Conservation (phyloP, 768 basidiomycete genomes). For the Lenzites betulinus region DNA sequence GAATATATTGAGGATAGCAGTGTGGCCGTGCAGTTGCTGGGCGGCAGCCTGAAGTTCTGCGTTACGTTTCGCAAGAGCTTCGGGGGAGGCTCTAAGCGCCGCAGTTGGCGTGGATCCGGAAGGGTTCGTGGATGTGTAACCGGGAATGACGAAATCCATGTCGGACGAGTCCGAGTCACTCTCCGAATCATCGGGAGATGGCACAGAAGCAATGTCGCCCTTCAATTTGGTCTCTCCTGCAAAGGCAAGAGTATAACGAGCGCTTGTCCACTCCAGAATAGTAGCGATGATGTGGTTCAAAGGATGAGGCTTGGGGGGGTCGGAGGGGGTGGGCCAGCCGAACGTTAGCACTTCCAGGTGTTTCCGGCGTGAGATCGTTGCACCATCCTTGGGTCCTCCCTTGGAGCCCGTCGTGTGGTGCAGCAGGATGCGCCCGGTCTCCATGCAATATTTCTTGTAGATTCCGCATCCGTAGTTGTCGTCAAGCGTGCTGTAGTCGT, state of each 20-base stretch:
- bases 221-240: too few species aligned
- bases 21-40: background rate
- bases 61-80: too few species aligned
- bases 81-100: too few species aligned
- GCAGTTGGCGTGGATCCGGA: too few species aligned
- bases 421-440: background rate
- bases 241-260: background rate
- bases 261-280: background rate
- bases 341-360: background rate
- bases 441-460: background rate
- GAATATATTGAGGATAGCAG: background rate
- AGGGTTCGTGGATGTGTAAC: too few species aligned
- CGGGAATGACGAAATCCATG: too few species aligned
- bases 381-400: too few species aligned
- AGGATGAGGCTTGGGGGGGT: background rate
- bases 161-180: too few species aligned
- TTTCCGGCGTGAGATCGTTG: too few species aligned
- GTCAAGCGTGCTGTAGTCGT: background rate
- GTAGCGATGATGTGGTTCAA: background rate
- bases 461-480: background rate
- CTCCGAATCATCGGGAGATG: too few species aligned
- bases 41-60: background rate
- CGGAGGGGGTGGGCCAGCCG: too few species aligned
- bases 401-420: background rate
- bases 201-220: too few species aligned